Conservation (phyloP, 2,329 filamentous ascomycete genomes). For the Plectosphaerella cucumerina region DNA sequence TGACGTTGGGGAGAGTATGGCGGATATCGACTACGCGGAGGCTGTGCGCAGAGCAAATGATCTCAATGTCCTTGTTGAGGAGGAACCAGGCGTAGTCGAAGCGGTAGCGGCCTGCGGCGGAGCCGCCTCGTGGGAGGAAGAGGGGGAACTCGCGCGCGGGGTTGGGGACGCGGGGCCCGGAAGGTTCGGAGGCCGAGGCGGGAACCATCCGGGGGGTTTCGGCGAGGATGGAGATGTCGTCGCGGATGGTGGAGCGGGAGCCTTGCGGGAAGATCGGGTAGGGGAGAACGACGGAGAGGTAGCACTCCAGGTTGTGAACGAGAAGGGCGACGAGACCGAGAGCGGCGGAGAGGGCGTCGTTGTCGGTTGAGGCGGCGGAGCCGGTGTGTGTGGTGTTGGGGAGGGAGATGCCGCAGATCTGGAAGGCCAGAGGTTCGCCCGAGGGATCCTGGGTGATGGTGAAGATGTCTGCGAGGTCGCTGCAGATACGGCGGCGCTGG, state of each 20-base stretch:
- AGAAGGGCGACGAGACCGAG: conserved; percentile 77
- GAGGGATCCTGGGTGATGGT: conserved; percentile 64
- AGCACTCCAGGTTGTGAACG: conserved; percentile 72
- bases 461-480: conserved; percentile 76
- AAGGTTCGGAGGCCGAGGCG: conserved; percentile 13
- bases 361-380: conserved; percentile 39
- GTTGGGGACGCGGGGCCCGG: conserved; percentile 6
- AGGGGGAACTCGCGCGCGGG: conserved; percentile 68
- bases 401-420: conserved; percentile 72
- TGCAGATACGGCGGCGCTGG: conserved; percentile 84
- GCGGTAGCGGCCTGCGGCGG: conserved; percentile 70
- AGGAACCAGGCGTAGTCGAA: conserved; percentile 97
- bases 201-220: conserved; percentile 27
- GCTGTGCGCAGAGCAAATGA: conserved; percentile 59
- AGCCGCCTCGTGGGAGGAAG: conserved; percentile 59
- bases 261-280: conserved; percentile 73
- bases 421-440: conserved; percentile 68
- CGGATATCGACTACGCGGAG: conserved; percentile 83
- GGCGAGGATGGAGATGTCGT: conserved; percentile 61
- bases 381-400: conserved; percentile 74
- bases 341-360: conserved; percentile 73
- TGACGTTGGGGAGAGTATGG: conserved; percentile 88
- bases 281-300: conserved; percentile 72
- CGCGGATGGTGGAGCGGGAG: conserved; percentile 71
- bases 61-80: conserved; percentile 92